These are phyloP conservation scores for Entoloma clypeatum DNA, from an alignment of 1,284 basidiomycete genomes.

Conservation along the genomic window DNA sequence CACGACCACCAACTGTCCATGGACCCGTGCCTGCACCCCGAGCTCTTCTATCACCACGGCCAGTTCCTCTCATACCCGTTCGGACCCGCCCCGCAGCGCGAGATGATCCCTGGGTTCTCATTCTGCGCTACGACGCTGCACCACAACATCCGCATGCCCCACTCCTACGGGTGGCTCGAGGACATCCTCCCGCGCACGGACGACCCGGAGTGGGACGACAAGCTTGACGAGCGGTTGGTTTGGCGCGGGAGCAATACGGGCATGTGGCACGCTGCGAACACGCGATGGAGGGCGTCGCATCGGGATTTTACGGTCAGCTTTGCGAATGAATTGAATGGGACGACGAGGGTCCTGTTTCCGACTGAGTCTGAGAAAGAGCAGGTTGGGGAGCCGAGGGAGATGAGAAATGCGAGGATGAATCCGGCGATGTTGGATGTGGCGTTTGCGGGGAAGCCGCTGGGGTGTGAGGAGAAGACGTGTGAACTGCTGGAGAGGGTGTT, in stretches of 20 bases:
- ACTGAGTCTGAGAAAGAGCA: slow-evolving; percentile 30
- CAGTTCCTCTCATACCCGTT: slow-evolving; percentile 49
- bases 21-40: slow-evolving; percentile 58
- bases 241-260: slow-evolving; percentile 68
- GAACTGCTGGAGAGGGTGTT: slow-evolving; percentile 37
- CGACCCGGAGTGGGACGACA: slow-evolving; percentile 53
- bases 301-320: slow-evolving; percentile 32
- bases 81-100: slow-evolving; percentile 44
- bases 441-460: slow-evolving; percentile 42
- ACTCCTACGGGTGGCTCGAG: slow-evolving; percentile 41
- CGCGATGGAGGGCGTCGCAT: slow-evolving; percentile 50
- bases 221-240: slow-evolving; percentile 46
- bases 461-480: slow-evolving; percentile 42
- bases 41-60: slow-evolving; percentile 43
- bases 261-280: slow-evolving; percentile 39
- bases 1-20: slow-evolving; percentile 48
- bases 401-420: slow-evolving; percentile 28
- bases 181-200: slow-evolving; percentile 35
- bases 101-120: slow-evolving; percentile 51
- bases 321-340: slow-evolving; percentile 30
- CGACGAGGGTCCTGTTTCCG: slow-evolving; percentile 25
- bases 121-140: slow-evolving; percentile 55
- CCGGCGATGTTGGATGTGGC: slow-evolving; percentile 50
- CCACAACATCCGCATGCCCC: slow-evolving; percentile 54
- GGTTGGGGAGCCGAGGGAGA: slow-evolving; percentile 31